Evolutionary conservation across 2,329 filamentous ascomycete species (phyloP).

Genomic region (Colletotrichum tamarilloi): DNA sequence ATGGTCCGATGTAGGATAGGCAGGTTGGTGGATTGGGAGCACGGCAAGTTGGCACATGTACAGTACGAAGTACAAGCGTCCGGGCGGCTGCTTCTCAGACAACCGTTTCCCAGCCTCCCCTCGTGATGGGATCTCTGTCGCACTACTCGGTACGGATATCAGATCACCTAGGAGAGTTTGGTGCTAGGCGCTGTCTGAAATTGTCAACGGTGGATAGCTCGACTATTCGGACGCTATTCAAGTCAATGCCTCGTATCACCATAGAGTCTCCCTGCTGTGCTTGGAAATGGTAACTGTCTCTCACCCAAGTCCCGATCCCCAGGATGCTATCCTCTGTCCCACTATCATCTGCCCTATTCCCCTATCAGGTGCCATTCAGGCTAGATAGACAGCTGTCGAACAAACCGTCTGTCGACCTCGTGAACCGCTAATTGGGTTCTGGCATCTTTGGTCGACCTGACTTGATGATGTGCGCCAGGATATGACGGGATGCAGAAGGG

Average conservation of each 20-base stretch:
- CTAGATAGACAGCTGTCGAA: not conserved
- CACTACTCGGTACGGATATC: slow-evolving; percentile 15
- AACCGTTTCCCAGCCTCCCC: slow-evolving; percentile 27
- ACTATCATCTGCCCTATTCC: not conserved
- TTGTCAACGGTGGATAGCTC: not conserved
- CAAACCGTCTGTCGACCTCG: not conserved
- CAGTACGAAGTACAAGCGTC: slow-evolving; percentile 3
- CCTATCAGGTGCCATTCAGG: not conserved
- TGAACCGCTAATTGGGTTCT: not conserved
- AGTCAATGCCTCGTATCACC: not conserved
- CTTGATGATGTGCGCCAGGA: slow-evolving; percentile 28
- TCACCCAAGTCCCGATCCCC: not conserved
- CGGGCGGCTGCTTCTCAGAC: slow-evolving; percentile 27
- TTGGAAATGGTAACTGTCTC: not conserved
- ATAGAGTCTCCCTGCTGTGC: not conserved
- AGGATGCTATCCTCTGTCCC: not conserved
- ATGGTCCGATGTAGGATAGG: slow-evolving; percentile 4
- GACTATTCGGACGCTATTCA: not conserved
- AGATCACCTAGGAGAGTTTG: slow-evolving; percentile 8
- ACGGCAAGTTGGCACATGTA: not conserved
- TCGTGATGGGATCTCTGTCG: slow-evolving; percentile 11
- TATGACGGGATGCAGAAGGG: slow-evolving; percentile 8
- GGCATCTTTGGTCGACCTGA: not conserved
- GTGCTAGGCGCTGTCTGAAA: not conserved
- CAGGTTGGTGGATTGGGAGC: not conserved